phyloP scores from a whole-genome alignment of 352 stramenopile genomes.

The Thraustochytrium sp. region DNA sequence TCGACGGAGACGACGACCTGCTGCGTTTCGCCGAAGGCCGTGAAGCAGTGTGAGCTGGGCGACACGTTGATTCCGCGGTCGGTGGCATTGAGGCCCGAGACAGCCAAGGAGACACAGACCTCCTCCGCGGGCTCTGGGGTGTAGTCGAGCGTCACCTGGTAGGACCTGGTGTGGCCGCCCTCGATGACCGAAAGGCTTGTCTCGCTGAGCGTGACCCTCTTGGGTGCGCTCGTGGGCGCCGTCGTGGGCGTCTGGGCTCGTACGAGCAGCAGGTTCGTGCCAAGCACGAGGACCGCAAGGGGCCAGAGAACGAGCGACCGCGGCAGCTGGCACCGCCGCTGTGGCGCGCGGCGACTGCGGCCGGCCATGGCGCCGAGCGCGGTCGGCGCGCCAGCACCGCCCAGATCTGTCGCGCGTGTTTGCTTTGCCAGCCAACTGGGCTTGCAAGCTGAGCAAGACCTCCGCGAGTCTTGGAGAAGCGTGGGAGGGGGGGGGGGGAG shows the following conservation, averaged over 20 bases:
- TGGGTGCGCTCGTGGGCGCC: neutral
- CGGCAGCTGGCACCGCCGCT: too few species aligned
- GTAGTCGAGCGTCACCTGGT: constrained; percentile 10
- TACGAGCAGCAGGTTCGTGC: too few species aligned
- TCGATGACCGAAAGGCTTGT: neutral
- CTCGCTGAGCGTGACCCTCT: neutral
- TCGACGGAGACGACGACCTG: neutral
- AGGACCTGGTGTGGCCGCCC: neutral
- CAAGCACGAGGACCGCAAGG: neutral
- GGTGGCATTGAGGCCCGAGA: neutral
- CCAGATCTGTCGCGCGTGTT: too few species aligned
- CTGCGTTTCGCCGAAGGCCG: neutral
- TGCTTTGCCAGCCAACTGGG: too few species aligned
- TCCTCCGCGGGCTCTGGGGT: neutral
- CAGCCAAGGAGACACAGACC: neutral
- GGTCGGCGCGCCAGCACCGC: too few species aligned
- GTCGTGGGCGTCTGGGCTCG: neutral
- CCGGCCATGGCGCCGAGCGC: too few species aligned
- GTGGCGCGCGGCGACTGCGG: too few species aligned
- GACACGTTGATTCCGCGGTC: neutral
- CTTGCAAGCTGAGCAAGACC: too few species aligned
- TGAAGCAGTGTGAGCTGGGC: constrained; percentile 8
- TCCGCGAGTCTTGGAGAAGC: too few species aligned
- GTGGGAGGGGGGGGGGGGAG: too few species aligned
- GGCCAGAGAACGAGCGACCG: neutral